Evolutionary conservation across 2,329 filamentous ascomycete species (phyloP).

Genomic region (Remersonia thermophila): DNA sequence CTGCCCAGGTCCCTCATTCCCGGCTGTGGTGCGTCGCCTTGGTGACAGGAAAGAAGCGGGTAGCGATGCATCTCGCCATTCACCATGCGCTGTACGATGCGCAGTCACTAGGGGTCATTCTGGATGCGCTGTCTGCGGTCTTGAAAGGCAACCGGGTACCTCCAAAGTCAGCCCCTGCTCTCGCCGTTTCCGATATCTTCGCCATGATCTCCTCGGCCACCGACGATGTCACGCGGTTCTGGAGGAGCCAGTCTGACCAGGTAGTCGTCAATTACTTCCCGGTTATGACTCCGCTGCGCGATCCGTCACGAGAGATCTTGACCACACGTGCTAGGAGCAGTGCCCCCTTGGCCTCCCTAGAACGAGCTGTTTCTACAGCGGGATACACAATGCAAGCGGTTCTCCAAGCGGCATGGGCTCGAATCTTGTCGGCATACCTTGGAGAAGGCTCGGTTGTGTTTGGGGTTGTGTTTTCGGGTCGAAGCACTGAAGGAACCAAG

Average conservation of each 20-base stretch:
- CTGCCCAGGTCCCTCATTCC: constrained; percentile 33
- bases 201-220: constrained; percentile 19
- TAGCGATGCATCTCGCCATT: constrained; percentile 36
- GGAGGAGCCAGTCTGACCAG: constrained; percentile 42
- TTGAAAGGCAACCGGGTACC: constrained; percentile 21
- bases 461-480: constrained; percentile 68
- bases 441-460: constrained; percentile 66
- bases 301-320: constrained; percentile 23
- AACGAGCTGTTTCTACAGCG: constrained; percentile 39
- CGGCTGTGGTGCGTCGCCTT: constrained; percentile 54
- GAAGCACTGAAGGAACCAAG: constrained; percentile 48
- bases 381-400: constrained; percentile 66
- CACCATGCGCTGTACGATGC: constrained; percentile 86
- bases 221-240: constrained; percentile 40
- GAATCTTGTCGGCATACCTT: constrained; percentile 61
- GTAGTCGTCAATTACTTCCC: constrained; percentile 62
- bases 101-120: constrained; percentile 52
- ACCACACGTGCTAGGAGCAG: constrained; percentile 26
- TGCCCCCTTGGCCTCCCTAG: constrained; percentile 34
- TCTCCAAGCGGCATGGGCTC: constrained; percentile 67
- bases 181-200: constrained; percentile 31
- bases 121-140: constrained; percentile 42
- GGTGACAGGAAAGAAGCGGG: constrained; percentile 17
- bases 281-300: constrained; percentile 52
- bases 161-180: not conserved